A percentile compares a stretch with the other conserved stretches of the same genome.
These are phyloP conservation scores for Arthromyces matolae DNA, from an alignment of 768 basidiomycete species.

Conservation along the genomic window DNA sequence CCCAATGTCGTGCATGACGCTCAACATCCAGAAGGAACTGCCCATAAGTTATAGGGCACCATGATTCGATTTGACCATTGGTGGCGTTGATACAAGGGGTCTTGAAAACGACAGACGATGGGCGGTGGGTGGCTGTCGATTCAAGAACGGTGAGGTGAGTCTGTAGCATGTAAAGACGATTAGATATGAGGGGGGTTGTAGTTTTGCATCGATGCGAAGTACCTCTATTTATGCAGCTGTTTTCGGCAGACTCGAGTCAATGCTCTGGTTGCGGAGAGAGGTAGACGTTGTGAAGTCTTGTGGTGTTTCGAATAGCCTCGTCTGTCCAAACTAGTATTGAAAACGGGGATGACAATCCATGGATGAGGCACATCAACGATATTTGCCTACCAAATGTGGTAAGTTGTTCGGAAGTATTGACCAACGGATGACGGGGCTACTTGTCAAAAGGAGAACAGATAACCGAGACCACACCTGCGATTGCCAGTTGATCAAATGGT, in stretches of 20 bases:
- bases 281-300: constrained; percentile 19
- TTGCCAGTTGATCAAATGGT: no score
- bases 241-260: constrained; percentile 18
- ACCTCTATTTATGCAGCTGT: constrained; percentile 11
- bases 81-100: constrained; percentile 47
- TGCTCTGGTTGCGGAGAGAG: constrained; percentile 11
- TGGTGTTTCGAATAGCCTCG: constrained; percentile 33
- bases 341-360: constrained; percentile 23
- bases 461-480: no score
- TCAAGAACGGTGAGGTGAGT: constrained; percentile 67
- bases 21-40: constrained; percentile 68
- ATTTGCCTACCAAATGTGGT: constrained; percentile 7
- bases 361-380: constrained; percentile 15
- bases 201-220: background rate
- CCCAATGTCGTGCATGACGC: constrained; percentile 62
- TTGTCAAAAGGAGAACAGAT: no score
- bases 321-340: constrained; percentile 26
- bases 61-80: constrained; percentile 39
- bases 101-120: constrained; percentile 55
- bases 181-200: constrained; percentile 5
- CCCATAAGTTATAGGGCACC: constrained; percentile 60
- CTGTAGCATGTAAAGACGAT: constrained; percentile 29
- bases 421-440: no score
- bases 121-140: constrained; percentile 45
- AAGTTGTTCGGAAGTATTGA: constrained; percentile 10